Evolutionary conservation across 768 basidiomycete genomes (phyloP), one percentile per base, ranked within the genome.

Genomic region (Clavulina sp.): DNA sequence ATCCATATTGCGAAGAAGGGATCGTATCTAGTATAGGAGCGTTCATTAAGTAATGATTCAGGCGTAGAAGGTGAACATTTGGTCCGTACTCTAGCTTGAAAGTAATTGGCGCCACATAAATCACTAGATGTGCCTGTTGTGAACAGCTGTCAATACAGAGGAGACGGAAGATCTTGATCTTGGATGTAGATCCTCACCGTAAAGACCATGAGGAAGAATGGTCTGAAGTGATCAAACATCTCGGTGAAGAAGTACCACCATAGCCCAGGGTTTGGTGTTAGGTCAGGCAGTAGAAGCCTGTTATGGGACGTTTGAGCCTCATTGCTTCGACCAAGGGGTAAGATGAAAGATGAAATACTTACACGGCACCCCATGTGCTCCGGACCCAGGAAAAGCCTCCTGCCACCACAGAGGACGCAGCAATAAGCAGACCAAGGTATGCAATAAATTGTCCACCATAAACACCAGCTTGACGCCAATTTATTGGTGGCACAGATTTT

Each of bases 171-270:
- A 21, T n/a, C 9, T 2, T n/a, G 3, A 7, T 4, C 1, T 2
- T 21, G 29, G n/a, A 13, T 26, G 30, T 33, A 29, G n/a, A 28
- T 13, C 51, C 81, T 44, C 58, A 91, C 91, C 18, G 82, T 84
- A 64, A 96, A 97, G 18, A 84, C 85, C 73, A 91, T 82, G 30
- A 96, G 69, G 72, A 95, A 99, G 68, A 96, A 96, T 3, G 81
- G 77, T 29, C 95, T 71, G 70, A 96, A 99, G 62, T 97, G 84
- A 61, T 96, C 93, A 57, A 99, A 99, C 85, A 96, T 96, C 63
- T 97, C 93, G 7, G 89, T 96, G 68, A 97, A 96, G 69, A 97
- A 97, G 65, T 97, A 97, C 93, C 93, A 97, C 84, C 89, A 89
- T 28, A 96, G 66, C 1, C 95, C 93, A 3, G 85, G 78, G 58